Evolutionary conservation across 208 protist species (phyloP), one percentile per base, ranked within the genome.

Genomic region (Polymyxa betae): DNA sequence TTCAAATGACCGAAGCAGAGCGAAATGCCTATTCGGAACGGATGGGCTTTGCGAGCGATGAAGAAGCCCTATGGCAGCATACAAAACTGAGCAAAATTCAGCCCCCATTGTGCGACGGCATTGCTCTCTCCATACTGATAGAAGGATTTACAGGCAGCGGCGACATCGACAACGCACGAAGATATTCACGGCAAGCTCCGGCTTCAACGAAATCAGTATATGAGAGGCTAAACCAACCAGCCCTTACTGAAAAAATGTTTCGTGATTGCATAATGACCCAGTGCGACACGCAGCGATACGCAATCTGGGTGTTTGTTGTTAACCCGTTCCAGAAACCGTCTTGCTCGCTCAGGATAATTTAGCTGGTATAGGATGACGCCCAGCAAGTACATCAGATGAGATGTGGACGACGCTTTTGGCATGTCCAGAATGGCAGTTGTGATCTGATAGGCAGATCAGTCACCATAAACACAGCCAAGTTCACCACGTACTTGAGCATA

Each of bases 1-100:
- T n/a, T 5, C 5, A 43, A 82, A 82, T 12, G 72, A 35, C 16
- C 72, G 72, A 35, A 82, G 5, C n/a, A 82, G 12, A 5, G 16
- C 10, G 72, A 45, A 82, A n/a, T 82, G 5, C 35, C 72, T 35
- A 43, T 82, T 82, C 72, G 72, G 12, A 35, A 82, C 72, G 10
- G 72, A 82, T 40, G 72, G 72, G 72, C 72, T 82, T n/a, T 45
- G n/a, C 16, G 72, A 35, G n/a, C 72, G 72, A 5, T 82, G 72
- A 12, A 82, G 72, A 5, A 82, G 40, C 5, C 16, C 72, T 20
- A 82, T 12, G 16, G 35, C 72, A n/a, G 72, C 35, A n/a, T 38
- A 82, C 5, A 82, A 43, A 35, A 5, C 72, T 82, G n/a, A 82
- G 16, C 5, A 20, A 5, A 82, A 40, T 45, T 40, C 16, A 60